These are phyloP conservation scores for Knufia petricola DNA, from an alignment of 2,329 filamentous ascomycete species.

Conservation along the genomic window DNA sequence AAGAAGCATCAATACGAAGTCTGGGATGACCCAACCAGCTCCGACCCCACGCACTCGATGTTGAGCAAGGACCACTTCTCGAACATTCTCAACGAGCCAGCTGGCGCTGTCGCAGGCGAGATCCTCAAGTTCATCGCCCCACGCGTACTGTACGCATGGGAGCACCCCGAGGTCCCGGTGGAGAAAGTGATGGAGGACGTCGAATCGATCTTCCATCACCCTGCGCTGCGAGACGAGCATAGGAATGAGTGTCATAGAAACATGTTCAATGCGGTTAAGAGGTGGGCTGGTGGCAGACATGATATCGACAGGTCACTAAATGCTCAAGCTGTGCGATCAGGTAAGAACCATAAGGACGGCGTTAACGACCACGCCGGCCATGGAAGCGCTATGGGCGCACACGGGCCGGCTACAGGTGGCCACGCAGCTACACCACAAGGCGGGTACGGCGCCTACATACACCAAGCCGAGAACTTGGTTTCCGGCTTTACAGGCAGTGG, in stretches of 20 bases:
- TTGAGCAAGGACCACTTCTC: slow-evolving; percentile 78
- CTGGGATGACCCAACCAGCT: slow-evolving; percentile 66
- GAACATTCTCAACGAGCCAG: slow-evolving; percentile 66
- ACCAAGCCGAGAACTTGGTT: slow-evolving; percentile 7
- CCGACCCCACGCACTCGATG: slow-evolving; percentile 73
- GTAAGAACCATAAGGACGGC: slow-evolving; percentile 62
- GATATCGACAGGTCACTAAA: slow-evolving; percentile 66
- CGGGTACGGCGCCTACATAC: slow-evolving; percentile 8
- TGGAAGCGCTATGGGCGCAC: slow-evolving; percentile 7
- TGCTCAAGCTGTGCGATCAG: slow-evolving; percentile 70
- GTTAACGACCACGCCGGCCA: slow-evolving; percentile 17
- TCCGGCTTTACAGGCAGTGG: slow-evolving; percentile 7
- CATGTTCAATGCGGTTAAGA: slow-evolving; percentile 80
- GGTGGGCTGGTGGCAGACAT: slow-evolving; percentile 62
- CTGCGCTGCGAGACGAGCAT: slow-evolving; percentile 63
- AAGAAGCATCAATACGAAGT: slow-evolving; percentile 68
- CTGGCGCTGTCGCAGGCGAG: slow-evolving; percentile 61
- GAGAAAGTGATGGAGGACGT: slow-evolving; percentile 78
- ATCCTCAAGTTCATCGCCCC: slow-evolving; percentile 82
- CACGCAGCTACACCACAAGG: slow-evolving; percentile 5
- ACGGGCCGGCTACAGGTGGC: not conserved
- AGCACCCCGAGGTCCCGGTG: slow-evolving; percentile 72
- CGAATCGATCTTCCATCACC: slow-evolving; percentile 79
- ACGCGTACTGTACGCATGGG: slow-evolving; percentile 84
- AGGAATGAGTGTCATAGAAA: slow-evolving; percentile 65